A percentile compares a stretch with the other conserved stretches of the same genome.
Conservation (phyloP, 192 early-diverging fungal species). For the Phlyctochytrium arcticum region DNA sequence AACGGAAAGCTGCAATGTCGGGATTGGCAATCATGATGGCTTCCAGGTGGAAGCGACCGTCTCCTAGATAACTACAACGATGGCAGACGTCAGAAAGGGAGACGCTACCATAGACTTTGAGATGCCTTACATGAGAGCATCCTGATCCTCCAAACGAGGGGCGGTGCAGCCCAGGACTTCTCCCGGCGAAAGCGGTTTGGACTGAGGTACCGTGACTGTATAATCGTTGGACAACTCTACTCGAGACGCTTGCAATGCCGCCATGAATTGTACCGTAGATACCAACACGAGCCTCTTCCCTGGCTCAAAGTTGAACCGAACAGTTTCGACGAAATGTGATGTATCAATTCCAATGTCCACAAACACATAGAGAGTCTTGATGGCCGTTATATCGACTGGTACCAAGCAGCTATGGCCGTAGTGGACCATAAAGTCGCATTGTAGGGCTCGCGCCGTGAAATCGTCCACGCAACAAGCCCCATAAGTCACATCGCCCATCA, state of each 20-base stretch:
- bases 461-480: slow-evolving; percentile 99
- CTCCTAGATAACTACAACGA: slow-evolving; percentile 57
- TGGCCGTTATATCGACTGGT: slow-evolving; percentile 88
- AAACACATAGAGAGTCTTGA: slow-evolving; percentile 97
- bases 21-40: slow-evolving; percentile 99
- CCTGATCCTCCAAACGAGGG: slow-evolving; percentile 70
- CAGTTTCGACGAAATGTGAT: slow-evolving; percentile 86
- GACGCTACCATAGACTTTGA: neutral
- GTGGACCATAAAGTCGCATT: slow-evolving; percentile 97
- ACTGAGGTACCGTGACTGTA: slow-evolving; percentile 76
- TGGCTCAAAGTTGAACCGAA: slow-evolving; percentile 78
- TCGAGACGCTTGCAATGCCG: slow-evolving; percentile 73
- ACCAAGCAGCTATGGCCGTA: slow-evolving; percentile 97
- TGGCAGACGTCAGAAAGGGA: neutral
- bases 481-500: slow-evolving; percentile 99
- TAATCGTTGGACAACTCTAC: slow-evolving; percentile 61
- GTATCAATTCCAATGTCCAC: slow-evolving; percentile 97
- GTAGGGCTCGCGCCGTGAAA: slow-evolving; percentile 84
- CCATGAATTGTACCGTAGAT: slow-evolving; percentile 91
- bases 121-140: slow-evolving; percentile 63
- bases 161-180: slow-evolving; percentile 96
- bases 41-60: slow-evolving; percentile 97
- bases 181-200: slow-evolving; percentile 91
- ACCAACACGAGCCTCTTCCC: slow-evolving; percentile 73
- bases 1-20: slow-evolving; percentile 77